Conservation (phyloP, 75 land plant species). For the Sequoia sempervirens region DNA sequence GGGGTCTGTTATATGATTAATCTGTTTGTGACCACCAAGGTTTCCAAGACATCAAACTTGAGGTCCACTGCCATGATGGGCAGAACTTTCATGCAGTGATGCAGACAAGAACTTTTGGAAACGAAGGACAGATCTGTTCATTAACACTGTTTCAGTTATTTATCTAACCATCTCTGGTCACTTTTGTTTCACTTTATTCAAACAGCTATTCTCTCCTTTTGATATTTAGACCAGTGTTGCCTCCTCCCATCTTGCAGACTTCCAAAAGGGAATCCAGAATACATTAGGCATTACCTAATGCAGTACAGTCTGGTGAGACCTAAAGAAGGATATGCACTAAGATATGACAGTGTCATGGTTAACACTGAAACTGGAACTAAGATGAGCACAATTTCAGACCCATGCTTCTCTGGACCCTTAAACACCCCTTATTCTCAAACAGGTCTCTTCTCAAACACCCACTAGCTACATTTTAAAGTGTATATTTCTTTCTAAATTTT, state of each 20-base stretch:
- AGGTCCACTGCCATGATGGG: conserved; percentile 36
- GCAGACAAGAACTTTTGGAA: conserved; percentile 25
- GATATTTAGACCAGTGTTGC: not conserved
- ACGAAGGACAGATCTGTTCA: conserved; percentile 23
- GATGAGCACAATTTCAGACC: conserved; percentile 1
- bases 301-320: conserved; percentile 49
- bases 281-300: conserved; percentile 64
- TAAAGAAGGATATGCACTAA: conserved; percentile 44
- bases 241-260: conserved; percentile 28
- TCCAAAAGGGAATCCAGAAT: conserved; percentile 47
- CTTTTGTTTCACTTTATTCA: not conserved
- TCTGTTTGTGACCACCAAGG: conserved; percentile 13
- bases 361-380: not conserved
- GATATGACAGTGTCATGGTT: conserved; percentile 28
- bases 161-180: not conserved
- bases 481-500: not conserved
- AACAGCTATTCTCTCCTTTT: not conserved
- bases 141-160: conserved; percentile 37
- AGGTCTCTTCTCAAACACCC: not conserved
- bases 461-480: not conserved
- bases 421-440: not conserved
- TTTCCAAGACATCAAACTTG: conserved; percentile 45
- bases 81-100: conserved; percentile 43
- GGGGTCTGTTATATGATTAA: not conserved
- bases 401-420: not conserved